Conservation (phyloP, 2,329 filamentous ascomycete species). For the Fusarium guadeloupense region DNA sequence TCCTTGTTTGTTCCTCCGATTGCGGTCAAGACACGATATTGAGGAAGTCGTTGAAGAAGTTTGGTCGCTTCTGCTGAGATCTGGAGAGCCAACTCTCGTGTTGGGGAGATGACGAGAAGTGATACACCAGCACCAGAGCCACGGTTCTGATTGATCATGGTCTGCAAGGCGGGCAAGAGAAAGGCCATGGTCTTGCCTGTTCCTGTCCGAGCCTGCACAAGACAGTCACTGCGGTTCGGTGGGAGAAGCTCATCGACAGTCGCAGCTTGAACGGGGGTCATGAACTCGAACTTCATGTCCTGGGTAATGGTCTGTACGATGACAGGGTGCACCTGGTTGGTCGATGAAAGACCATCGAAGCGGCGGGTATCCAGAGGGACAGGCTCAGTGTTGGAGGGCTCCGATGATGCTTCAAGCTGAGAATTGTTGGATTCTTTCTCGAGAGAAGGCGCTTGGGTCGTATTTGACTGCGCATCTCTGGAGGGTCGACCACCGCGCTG, state of each 20-base stretch:
- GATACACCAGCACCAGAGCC: conserved; percentile 56
- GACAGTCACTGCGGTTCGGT: conserved; percentile 58
- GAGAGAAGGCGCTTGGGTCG: neutral
- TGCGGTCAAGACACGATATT: conserved; percentile 79
- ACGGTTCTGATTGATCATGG: conserved; percentile 64
- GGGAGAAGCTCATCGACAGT: conserved; percentile 59
- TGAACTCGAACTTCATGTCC: conserved; percentile 60
- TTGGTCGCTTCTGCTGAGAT: conserved; percentile 76
- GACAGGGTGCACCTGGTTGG: conserved; percentile 55
- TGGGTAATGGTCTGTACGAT: conserved; percentile 59
- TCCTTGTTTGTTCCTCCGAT: conserved; percentile 84
- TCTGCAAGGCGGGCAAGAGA: conserved; percentile 83
- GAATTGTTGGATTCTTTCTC: neutral
- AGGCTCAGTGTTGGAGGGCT: conserved; percentile 8
- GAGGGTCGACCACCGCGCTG: conserved; percentile 5
- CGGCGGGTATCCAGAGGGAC: conserved; percentile 56
- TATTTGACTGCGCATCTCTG: neutral
- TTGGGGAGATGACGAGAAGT: conserved; percentile 74
- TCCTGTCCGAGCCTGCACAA: conserved; percentile 87
- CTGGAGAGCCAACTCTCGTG: conserved; percentile 75
- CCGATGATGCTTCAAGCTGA: neutral
- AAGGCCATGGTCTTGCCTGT: conserved; percentile 90
- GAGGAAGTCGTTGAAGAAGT: conserved; percentile 75
- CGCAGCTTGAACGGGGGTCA: conserved; percentile 65
- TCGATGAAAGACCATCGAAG: conserved; percentile 56